phyloP scores from a whole-genome alignment of 192 early-diverging fungal species.

The Paraglomus occultum region DNA sequence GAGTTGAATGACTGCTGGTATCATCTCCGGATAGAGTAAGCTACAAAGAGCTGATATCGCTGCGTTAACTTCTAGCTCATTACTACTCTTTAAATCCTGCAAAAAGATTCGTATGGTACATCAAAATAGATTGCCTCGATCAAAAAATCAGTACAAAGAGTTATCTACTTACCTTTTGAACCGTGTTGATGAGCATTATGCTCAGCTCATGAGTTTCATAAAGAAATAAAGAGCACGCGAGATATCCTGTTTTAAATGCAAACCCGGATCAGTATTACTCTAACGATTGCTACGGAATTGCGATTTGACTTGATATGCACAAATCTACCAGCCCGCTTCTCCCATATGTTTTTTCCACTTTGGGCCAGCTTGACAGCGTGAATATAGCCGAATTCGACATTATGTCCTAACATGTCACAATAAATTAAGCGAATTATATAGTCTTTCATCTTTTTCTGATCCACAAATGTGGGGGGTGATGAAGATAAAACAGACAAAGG shows the following conservation, averaged over 20 bases:
- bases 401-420: conserved; percentile 53
- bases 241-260: conserved; percentile 38
- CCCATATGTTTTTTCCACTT: conserved; percentile 47
- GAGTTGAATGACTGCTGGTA: conserved; percentile 39
- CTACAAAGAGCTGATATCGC: conserved; percentile 51
- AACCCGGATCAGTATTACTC: background rate
- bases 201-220: conserved; percentile 47
- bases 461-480: background rate
- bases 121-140: no score
- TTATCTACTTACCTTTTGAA: conserved; percentile 44
- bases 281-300: no score
- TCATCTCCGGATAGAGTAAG: conserved; percentile 45
- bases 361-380: conserved; percentile 55
- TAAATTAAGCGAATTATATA: conserved; percentile 52
- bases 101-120: background rate
- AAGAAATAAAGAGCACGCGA: conserved; percentile 48
- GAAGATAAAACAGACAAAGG: no score
- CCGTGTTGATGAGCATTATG: conserved; percentile 57
- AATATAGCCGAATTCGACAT: conserved; percentile 55
- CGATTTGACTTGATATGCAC: no score
- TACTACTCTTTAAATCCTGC: conserved; percentile 55
- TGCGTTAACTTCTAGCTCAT: conserved; percentile 46
- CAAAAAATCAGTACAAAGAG: background rate
- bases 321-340: conserved; percentile 47
- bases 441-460: conserved; percentile 47